phyloP scores from a whole-genome alignment of 192 early-diverging fungal genomes.

The Nowakowskiella sp. region DNA sequence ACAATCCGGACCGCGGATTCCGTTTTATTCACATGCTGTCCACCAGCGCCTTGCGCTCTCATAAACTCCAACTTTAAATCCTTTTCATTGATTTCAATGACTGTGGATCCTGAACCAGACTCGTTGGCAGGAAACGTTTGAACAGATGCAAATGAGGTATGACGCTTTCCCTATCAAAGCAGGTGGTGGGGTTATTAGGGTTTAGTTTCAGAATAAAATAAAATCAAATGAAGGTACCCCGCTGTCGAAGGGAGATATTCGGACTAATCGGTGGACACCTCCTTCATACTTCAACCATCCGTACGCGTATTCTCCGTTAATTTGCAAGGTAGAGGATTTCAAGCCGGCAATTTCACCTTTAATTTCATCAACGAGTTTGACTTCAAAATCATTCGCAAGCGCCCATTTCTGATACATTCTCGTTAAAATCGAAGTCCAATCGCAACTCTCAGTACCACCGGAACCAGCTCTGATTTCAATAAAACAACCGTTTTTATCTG shows the following conservation, averaged over 20 bases:
- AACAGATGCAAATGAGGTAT: conserved; percentile 50
- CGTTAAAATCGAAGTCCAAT: conserved; percentile 30
- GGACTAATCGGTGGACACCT: conserved; percentile 48
- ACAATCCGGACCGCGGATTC: conserved; percentile 90
- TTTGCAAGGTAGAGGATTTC: conserved; percentile 33
- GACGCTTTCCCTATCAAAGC: conserved; percentile 28
- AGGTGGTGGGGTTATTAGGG: not conserved
- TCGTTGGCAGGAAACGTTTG: conserved; percentile 30
- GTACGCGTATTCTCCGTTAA: conserved; percentile 40
- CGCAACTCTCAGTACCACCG: conserved; percentile 43
- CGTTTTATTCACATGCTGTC: conserved; percentile 89
- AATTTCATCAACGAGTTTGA: conserved; percentile 32
- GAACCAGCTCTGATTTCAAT: conserved; percentile 43
- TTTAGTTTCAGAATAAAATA: too few species aligned
- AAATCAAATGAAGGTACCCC: conserved; percentile 10
- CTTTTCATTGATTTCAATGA: conserved; percentile 27
- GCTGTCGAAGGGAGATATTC: conserved; percentile 40
- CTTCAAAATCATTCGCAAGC: conserved; percentile 10
- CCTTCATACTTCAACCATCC: conserved; percentile 46
- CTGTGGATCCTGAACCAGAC: conserved; percentile 1
- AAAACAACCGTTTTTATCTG: conserved; percentile 42
- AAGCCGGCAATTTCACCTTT: conserved; percentile 34
- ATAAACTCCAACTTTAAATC: conserved; percentile 51
- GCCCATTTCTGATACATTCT: conserved; percentile 20
- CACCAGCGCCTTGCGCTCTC: conserved; percentile 45